A percentile compares a stretch with the other conserved stretches of the same genome.
phyloP scores from a whole-genome alignment of 768 basidiomycete genomes.

The Daedalea quercina region DNA sequence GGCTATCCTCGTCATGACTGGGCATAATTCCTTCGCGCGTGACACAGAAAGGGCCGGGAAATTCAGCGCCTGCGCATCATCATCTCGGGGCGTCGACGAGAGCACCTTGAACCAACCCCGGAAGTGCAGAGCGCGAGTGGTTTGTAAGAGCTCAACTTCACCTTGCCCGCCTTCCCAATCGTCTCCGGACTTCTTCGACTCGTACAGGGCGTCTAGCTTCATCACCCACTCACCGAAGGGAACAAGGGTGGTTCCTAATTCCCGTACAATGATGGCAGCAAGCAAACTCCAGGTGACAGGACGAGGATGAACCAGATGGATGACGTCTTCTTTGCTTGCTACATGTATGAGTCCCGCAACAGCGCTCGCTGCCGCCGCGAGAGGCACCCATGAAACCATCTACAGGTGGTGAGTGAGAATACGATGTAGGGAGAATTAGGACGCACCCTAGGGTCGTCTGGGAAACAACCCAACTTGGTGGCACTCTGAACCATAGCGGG shows the following conservation, averaged over 20 bases:
- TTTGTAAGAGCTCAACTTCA: constrained; percentile 8
- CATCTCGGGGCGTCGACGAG: neutral
- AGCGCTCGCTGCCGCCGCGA: constrained; percentile 29
- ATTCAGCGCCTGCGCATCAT: neutral
- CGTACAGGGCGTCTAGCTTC: constrained; percentile 2
- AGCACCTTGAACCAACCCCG: constrained; percentile 16
- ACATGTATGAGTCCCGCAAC: constrained; percentile 24
- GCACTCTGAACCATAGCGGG: neutral
- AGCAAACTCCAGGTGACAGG: constrained; percentile 25
- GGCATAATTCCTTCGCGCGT: neutral
- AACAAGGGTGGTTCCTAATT: constrained; percentile 17
- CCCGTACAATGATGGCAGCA: constrained; percentile 4
- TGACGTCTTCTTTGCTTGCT: constrained; percentile 6
- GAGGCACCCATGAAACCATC: constrained; percentile 38
- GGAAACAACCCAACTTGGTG: constrained; percentile 18
- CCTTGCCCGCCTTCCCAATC: constrained; percentile 2
- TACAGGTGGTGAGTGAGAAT: constrained; percentile 8
- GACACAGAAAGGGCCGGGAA: neutral
- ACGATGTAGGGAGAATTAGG: neutral
- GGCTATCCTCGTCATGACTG: neutral
- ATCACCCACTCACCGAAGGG: constrained; percentile 21
- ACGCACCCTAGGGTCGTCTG: constrained; percentile 30
- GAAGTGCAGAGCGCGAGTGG: constrained; percentile 22
- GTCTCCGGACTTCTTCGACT: neutral
- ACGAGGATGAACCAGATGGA: constrained; percentile 35